Base-by-base conservation (phyloP, 257 asterid genomes). In the Coffea eugenioides region DNA sequence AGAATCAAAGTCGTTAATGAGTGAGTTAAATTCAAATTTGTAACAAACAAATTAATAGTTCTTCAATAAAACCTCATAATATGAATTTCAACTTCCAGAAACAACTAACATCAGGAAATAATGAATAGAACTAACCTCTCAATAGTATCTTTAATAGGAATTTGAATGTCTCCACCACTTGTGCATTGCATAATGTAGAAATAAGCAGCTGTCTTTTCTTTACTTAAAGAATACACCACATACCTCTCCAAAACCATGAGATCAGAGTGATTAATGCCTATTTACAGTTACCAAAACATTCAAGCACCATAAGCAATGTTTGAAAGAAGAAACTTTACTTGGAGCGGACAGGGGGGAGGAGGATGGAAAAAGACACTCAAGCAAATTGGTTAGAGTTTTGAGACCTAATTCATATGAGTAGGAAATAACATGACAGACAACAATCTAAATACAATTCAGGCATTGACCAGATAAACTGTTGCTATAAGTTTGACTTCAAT, bases 201-300 rank as follows among this genome's bases (percentile, higher is more conserved):
- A 75, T 76, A 89, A 79, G 90, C 81, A 10, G 93, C 88, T 13
- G 90, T 82, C 79, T 88, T 89, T 80, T 82, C 88, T 86, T 88
- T 86, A 77, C 86, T 88, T 67, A 92, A 79, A 21, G 93, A 90
- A 82, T 92, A 87, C n/a, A 82, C 87, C 85, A 85, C 75, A 80
- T 82, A 87, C 86, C 80, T 80, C 89, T 90, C 97, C 89, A 93
- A 79, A 74, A 90, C 84, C 89, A 14, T 79, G 71, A 92, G 86
- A 49, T 85, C 87, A 78, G 92, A 80, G 76, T 68, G 80, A 62
- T 78, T 79, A 31, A 90, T 86, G 67, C 90, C 97, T 93, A 88
- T 54, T 80, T 85, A 85, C 51, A 69, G 76, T 62, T 76, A 74
- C 7, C 71, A 79, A 70, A 81, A 76, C 71, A 81, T 78, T 76